Base-by-base conservation (phyloP, 73 alveolate genomes). In the Paramecium pentaurelia region DNA sequence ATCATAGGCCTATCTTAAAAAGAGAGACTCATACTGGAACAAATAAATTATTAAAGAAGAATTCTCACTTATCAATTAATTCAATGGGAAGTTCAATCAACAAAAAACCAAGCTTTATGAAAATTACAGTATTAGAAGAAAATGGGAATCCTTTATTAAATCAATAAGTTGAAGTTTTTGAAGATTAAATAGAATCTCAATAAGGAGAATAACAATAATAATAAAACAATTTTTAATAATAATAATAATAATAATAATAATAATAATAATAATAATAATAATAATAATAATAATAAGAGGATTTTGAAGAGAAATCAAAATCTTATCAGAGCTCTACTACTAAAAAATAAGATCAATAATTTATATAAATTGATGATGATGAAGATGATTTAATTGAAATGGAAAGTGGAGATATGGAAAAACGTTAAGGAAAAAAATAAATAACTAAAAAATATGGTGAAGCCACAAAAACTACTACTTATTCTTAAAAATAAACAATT, bases 111-210 rank as follows among this genome's bases (percentile, higher is more conserved):
- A 80, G 91, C 16, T 45, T 80, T 42, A 80, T 80, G 91, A 80
- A 80, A 80, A 80, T 80, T 20, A 49, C 75, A 44, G 91, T 80
- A 8, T 64, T 80, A n/a, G 91, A 80, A 80, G 91, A 80, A 80
- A 80, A 80, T 80, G 91, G 91, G 8, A 80, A 80, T 80, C 64
- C 91, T 28, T 36, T 80, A 27, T 36, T 44, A 8, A 42, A 80
- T 25, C 8, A 80, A 49, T 27, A 80, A 42, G 91, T 80, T 1
- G 91, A 80, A 49, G 91, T 80, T 18, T 42, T 32, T 9, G 91
- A 80, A 27, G 71, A 80, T 44, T 25, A 80, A 44, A 18, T 27
- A 10, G 71, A 47, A 47, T 80, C 73, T 44, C 51, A 54, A 54
- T 68, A 34, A 68, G 49, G 51, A 68, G 85, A 30, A 64, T 16